A percentile compares a stretch with the other conserved stretches of the same genome.
These are phyloP conservation scores for Zalerion maritima DNA, from an alignment of 495 filamentous ascomycete species.

Conservation along the genomic window DNA sequence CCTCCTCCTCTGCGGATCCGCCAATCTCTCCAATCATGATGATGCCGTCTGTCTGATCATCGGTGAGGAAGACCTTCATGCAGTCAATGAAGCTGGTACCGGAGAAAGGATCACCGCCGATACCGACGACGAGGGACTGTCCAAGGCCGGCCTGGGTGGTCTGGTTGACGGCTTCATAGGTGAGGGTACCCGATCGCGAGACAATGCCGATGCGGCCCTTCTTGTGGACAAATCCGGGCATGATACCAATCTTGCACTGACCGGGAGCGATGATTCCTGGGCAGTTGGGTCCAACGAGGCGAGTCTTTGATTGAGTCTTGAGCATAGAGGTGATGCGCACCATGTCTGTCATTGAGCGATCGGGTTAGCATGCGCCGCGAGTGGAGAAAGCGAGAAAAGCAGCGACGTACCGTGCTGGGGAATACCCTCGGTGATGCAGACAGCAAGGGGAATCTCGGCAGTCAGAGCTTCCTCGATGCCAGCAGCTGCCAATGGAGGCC, in stretches of 20 bases:
- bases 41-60: conserved; percentile 94
- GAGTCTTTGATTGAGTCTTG: conserved; percentile 94
- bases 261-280: conserved; percentile 94
- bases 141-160: conserved; percentile 93
- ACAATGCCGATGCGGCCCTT: conserved; percentile 97
- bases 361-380: conserved; percentile 6
- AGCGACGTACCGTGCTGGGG: conserved; percentile 70
- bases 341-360: conserved; percentile 54
- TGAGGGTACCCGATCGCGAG: conserved; percentile 93
- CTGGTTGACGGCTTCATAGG: conserved; percentile 99
- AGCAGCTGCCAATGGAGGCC: conserved; percentile 76
- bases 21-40: conserved; percentile 99
- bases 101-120: conserved; percentile 96
- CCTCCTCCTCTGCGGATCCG: conserved; percentile 93
- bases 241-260: conserved; percentile 99
- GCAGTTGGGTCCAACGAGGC: conserved; percentile 94
- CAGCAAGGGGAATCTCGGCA: conserved; percentile 83
- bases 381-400: neutral
- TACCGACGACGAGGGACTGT: conserved; percentile 95
- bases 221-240: conserved; percentile 99
- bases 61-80: conserved; percentile 88
- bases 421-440: conserved; percentile 98
- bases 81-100: conserved; percentile 99
- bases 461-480: conserved; percentile 94
- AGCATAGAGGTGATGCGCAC: conserved; percentile 96